Base-by-base conservation (phyloP, 148 eudicot genomes). In the Chenopodium suecicum region DNA sequence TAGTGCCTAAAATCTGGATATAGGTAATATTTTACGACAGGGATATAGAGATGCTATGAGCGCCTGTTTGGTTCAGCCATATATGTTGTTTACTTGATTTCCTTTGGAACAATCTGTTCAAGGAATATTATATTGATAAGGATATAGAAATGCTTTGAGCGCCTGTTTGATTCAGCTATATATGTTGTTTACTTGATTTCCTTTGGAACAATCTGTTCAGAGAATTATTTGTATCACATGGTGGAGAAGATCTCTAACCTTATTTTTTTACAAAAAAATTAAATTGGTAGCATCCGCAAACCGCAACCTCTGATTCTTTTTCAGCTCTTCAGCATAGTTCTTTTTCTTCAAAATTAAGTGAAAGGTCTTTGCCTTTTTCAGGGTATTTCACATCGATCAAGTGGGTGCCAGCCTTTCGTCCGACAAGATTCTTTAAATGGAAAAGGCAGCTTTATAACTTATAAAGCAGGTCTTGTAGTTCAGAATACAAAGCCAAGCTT, bases 381-480 rank as follows among this genome's bases (percentile, higher is more conserved):
- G 92, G 89, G 74, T 25, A 19, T 60, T 47, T 72, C 79, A 22
- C 77, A 76, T 31, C 77, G 73, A 70, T 31, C 74, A 14, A 86
- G 73, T 74, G 63, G 83, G 54, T 9, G 54, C 54, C 54, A 50
- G 54, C 54, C 54, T 50, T 50, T 50, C 54, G 2, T 50, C 2
- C 54, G 16, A 50, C 13, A 3, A 11, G 14, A 50, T 50, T 13
- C 54, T 12, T 2, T 50, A 50, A 50, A 50, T 11, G 54, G 12
- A 74, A 73, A 63, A 71, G 79, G 83, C 74, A 73, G 80, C 83
- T 76, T 76, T 62, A 84, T 84, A 25, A 71, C 84, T 75, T 75
- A 76, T 64, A 88, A 81, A 75, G 62, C 88, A 64, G 79, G 82
- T 75, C 66, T 76, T 54, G 23, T 73, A 25, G 76, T 75, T 75